A percentile compares a stretch with the other conserved stretches of the same genome.
Conservation (phyloP, 192 early-diverging fungal species). For the Kickxella alabastrina region DNA sequence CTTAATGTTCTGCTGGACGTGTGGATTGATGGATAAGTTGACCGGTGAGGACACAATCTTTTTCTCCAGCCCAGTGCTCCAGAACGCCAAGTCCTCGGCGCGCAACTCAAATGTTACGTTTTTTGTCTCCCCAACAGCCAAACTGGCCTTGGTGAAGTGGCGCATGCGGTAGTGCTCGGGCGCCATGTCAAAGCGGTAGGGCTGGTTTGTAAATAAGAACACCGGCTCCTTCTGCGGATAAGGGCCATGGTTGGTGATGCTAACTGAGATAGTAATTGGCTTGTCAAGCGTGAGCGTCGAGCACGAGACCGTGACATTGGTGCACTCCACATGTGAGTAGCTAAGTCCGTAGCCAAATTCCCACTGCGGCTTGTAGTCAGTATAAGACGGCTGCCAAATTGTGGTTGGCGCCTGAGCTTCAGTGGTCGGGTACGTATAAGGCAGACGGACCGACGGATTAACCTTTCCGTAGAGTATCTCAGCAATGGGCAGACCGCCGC, state of each 20-base stretch:
- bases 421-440: conserved; percentile 57
- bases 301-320: conserved; percentile 21
- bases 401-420: conserved; percentile 37
- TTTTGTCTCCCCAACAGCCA: conserved; percentile 4
- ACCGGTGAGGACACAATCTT: conserved; percentile 23
- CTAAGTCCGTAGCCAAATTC: conserved; percentile 57
- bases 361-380: conserved; percentile 54
- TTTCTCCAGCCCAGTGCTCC: conserved; percentile 9
- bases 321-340: conserved; percentile 52
- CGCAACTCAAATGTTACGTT: conserved; percentile 24
- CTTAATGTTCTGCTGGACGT: conserved; percentile 19
- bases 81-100: conserved; percentile 39
- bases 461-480: conserved; percentile 56
- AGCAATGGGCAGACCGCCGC: conserved; percentile 57
- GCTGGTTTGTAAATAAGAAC: conserved; percentile 56
- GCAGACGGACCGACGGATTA: conserved; percentile 57
- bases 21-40: conserved; percentile 33
- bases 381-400: conserved; percentile 37
- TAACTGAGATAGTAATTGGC: conserved; percentile 32
- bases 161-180: conserved; percentile 56
- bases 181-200: conserved; percentile 50
- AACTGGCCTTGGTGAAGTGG: conserved; percentile 46
- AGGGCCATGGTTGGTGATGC: conserved; percentile 43
- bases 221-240: conserved; percentile 52
- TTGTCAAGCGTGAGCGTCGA: conserved; percentile 1